A percentile compares a stretch with the other conserved stretches of the same genome.
Conservation (phyloP, 148 eudicot species). For the Chenopodium formosanum region DNA sequence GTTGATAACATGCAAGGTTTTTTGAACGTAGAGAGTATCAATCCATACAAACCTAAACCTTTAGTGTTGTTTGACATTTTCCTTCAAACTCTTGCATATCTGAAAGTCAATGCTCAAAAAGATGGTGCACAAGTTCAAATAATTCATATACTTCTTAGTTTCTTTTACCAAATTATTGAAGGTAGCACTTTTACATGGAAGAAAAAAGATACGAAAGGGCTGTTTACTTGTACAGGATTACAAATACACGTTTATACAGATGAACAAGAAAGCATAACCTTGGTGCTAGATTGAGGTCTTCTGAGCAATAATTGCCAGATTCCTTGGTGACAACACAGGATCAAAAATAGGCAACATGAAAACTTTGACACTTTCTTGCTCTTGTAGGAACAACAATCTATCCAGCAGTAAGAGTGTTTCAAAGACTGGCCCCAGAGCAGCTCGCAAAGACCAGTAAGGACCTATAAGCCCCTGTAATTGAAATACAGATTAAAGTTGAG, state of each 20-base stretch:
- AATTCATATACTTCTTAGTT: neutral
- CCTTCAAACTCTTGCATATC: too few species aligned
- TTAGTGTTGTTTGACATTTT: too few species aligned
- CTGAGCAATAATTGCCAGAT: conserved; percentile 72
- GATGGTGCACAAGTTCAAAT: neutral
- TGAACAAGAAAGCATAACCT: neutral
- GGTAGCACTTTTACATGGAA: neutral
- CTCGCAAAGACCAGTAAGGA: conserved; percentile 90
- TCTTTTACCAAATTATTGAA: too few species aligned
- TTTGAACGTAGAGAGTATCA: too few species aligned
- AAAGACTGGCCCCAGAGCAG: conserved; percentile 80
- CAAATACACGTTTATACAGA: neutral
- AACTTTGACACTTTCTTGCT: conserved; percentile 57
- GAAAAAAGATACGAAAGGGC: neutral
- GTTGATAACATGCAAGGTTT: too few species aligned
- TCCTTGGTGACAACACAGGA: conserved; percentile 84
- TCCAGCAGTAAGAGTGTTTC: conserved; percentile 86
- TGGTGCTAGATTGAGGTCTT: conserved; percentile 32
- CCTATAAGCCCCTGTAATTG: conserved; percentile 74
- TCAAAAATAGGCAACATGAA: conserved; percentile 68
- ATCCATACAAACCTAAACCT: too few species aligned
- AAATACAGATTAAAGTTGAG: too few species aligned
- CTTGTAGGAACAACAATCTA: conserved; percentile 84
- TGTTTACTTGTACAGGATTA: neutral
- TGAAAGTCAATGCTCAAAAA: neutral